Evolutionary conservation across 148 eudicot genomes (phyloP), one percentile per base, ranked within the genome.

Genomic region (Spergularia bocconei): DNA sequence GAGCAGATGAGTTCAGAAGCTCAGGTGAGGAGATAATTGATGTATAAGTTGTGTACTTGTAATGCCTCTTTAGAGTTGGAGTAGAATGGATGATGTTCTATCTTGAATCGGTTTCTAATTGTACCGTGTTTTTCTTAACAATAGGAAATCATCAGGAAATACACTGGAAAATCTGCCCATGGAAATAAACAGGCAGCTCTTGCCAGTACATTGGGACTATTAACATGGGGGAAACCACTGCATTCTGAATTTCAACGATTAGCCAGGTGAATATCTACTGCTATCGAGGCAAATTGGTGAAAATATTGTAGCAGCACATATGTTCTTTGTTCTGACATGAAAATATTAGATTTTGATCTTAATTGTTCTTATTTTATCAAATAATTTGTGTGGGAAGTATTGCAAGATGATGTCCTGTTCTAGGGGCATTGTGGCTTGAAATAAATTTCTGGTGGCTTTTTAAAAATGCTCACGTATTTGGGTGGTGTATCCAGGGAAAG

Each of bases 221-320:
- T 95, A 71, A 90, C 97, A 60, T 95, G 99, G 98, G 91, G 83
- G 62, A 91, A 78, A 67, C 99, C 99, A 65, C 83, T 73, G 10
- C 82, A 75, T 77, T 78, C 93, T 23, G 99, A 95, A 47, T 92
- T 95, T 71, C 90, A 88, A 77, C 86, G 51, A 68, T 75, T 95
- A 80, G 97, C 97, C 48, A 86, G 86, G 99, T 95, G 83, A 54
- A 61, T 73, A 11, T 56, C 44, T 44, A 29, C 36, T 29, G 2
- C 0, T 29, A 29, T 29, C 36, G 4, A 29, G 36, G 36, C 36
- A 2, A 29, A 29, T 0, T 29, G 36, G 2, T 29, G 36, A 29
- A 29, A 29, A 29, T 1, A 0, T 29, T 29, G 36, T 29, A 29
- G 36, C 36, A 29, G 36, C 36, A 29, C 36, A 29, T 29, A 29